Base-by-base conservation (phyloP, 2,329 filamentous ascomycete species). In the Cladophialophora bantiana region DNA sequence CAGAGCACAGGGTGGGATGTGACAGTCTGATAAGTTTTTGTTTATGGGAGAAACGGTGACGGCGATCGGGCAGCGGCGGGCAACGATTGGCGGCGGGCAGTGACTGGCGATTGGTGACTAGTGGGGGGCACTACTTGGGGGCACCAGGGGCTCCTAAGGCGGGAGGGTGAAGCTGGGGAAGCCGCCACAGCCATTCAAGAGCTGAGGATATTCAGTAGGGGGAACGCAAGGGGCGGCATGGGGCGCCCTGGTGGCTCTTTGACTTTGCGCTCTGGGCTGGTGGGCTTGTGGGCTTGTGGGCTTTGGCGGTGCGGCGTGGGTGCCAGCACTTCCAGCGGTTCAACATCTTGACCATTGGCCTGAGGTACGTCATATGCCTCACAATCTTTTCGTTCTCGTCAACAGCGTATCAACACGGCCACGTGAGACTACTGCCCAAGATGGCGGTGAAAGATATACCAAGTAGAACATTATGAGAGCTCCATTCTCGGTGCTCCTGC, bases 1-100 rank as follows among this genome's bases (percentile, higher is more conserved):
- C 20, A 66, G 38, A 56, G 26, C 20, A 34, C 35, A 55, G 40
- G 20, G 60, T 54, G 59, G 59, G 48, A 61, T 61, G 59, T 48
- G 42, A 38, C 45, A 50, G 26, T n/a, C 42, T 61, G 45, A 59
- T 53, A 61, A 61, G 59, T 61, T 61, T 61, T 61, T 61, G 50
- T 26, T 58, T 58, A 48, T 36, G 20, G 57, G 45, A 45, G 57
- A 45, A 31, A 42, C 15, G 42, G 12, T n/a, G 12, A 20, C 36
- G 31, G 31, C 35, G 60, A 55, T 63, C 60, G 50, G 59, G 59
- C 48, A 54, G 12, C 38, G 50, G 42, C 42, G 36, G 18, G 57
- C 57, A 50, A 26, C 40, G 57, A 59, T 59, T 59, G 57, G 57
- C 45, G 40, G 26, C 10, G 31, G 31, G 31, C 31, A 26, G 57